phyloP scores from a whole-genome alignment of 306 rosid genomes.

The Glycine soja region DNA sequence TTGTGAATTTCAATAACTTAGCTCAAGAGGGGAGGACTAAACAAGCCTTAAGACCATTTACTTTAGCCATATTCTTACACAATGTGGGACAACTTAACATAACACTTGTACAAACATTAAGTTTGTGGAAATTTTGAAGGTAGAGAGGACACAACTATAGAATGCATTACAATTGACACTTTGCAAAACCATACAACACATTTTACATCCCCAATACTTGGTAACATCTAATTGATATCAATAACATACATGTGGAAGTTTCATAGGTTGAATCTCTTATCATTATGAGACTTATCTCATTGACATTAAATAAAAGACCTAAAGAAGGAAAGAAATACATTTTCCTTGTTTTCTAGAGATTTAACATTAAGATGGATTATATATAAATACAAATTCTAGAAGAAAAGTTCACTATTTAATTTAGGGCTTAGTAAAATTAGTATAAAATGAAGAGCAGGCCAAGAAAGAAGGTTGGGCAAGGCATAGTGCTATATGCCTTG shows the following conservation, averaged over 20 bases:
- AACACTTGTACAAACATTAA: background rate
- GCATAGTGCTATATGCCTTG: background rate
- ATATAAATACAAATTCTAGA: background rate
- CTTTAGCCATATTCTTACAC: background rate
- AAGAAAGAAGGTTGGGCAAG: background rate
- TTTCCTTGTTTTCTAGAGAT: conserved; percentile 26
- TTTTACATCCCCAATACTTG: background rate
- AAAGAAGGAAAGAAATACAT: background rate
- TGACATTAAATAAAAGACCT: conserved; percentile 14
- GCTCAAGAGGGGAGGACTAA: background rate
- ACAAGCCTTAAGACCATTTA: background rate
- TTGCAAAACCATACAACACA: conserved; percentile 29
- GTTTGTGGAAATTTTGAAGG: conserved; percentile 14
- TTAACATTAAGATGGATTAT: background rate
- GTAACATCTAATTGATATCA: conserved; percentile 1
- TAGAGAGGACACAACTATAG: background rate
- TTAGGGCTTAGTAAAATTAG: too few species aligned
- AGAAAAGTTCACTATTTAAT: background rate
- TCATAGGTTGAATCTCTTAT: conserved; percentile 7
- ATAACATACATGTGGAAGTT: background rate
- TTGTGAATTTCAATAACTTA: conserved; percentile 19
- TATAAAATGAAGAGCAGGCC: too few species aligned
- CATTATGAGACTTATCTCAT: background rate
- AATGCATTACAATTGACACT: background rate
- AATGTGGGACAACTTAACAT: background rate